Conservation (phyloP, 495 filamentous ascomycete genomes). For the Echria macrotheca region DNA sequence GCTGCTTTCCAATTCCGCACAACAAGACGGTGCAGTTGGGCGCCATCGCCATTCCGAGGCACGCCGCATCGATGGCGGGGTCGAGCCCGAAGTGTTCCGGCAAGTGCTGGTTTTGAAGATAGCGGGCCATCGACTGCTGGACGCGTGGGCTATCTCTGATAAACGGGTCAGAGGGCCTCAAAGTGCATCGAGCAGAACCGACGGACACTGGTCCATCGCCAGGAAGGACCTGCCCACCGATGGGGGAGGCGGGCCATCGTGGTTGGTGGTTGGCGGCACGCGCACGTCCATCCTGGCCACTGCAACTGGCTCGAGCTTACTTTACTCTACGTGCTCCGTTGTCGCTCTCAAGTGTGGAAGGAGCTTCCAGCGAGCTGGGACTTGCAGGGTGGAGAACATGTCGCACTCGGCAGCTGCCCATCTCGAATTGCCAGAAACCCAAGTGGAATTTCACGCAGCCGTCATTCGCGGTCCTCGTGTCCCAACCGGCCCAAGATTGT, state of each 20-base stretch:
- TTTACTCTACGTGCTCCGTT: background rate
- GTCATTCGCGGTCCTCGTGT: background rate
- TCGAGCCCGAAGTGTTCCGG: no score
- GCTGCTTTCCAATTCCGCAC: background rate
- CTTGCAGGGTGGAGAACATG: background rate
- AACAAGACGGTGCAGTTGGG: background rate
- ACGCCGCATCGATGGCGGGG: no score
- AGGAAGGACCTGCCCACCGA: no score
- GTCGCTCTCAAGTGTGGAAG: no score
- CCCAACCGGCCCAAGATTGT: no score
- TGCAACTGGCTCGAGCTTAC: background rate
- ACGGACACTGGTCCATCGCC: no score
- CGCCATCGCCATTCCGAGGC: no score
- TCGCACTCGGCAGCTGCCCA: background rate
- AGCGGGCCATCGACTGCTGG: conserved; percentile 7
- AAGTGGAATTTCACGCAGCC: background rate
- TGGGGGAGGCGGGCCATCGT: background rate
- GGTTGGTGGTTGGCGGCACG: conserved; percentile 2
- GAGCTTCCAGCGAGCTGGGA: no score
- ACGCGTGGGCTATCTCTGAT: conserved; percentile 10
- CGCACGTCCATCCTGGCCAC: background rate
- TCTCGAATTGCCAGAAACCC: no score
- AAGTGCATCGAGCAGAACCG: no score
- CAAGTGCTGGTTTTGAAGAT: no score
- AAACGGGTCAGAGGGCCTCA: background rate